A percentile compares a stretch with the other conserved stretches of the same genome.
phyloP scores from a whole-genome alignment of 2,329 filamentous ascomycete species.

The Diaporthe vaccinii region DNA sequence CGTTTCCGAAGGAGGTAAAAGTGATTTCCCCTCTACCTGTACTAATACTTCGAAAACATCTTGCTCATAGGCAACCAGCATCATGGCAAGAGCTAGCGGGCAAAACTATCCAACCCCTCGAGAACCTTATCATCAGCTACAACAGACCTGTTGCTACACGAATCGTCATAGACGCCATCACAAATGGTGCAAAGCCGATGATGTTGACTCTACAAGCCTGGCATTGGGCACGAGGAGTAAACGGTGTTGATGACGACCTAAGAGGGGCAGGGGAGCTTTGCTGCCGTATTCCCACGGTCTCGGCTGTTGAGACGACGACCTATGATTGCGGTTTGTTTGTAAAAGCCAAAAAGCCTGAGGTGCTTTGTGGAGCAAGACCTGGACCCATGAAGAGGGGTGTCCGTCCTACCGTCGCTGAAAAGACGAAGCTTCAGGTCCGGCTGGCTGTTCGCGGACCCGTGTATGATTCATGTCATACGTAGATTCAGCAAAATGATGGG shows the following conservation, averaged over 20 bases:
- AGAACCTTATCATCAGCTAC: not conserved
- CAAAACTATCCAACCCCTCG: not conserved
- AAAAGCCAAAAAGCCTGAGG: too few species aligned
- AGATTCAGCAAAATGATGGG: not conserved
- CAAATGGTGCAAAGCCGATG: not conserved
- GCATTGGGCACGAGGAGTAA: not conserved
- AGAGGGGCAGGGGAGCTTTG: not conserved
- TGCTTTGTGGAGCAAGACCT: too few species aligned
- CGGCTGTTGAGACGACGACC: not conserved
- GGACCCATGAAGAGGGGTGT: too few species aligned
- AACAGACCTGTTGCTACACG: not conserved
- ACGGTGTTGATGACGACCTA: not conserved
- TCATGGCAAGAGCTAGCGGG: not conserved
- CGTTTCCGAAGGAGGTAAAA: not conserved
- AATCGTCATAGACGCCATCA: not conserved
- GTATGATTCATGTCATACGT: too few species aligned
- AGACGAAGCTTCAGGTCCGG: too few species aligned
- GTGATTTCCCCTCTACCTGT: not conserved
- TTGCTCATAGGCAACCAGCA: not conserved
- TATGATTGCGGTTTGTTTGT: too few species aligned
- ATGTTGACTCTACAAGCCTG: not conserved
- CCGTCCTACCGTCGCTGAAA: too few species aligned
- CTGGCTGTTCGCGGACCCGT: too few species aligned
- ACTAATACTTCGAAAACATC: not conserved
- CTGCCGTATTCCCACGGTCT: too few species aligned